These are phyloP conservation scores for Ogataea nakhonphanomensis DNA, from an alignment of 805 yeast species.

Conservation along the genomic window DNA sequence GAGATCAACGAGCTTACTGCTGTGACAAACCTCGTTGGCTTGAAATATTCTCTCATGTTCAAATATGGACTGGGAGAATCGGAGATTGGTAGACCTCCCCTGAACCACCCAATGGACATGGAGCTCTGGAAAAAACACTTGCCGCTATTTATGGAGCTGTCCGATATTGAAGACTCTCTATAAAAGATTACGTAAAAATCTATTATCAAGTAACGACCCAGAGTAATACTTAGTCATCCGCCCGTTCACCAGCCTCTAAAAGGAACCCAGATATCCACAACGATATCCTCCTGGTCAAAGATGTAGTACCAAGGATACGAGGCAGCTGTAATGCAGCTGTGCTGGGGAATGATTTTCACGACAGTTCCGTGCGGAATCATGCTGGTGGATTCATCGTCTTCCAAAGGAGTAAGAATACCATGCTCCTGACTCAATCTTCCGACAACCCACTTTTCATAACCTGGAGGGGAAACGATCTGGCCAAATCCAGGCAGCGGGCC, in stretches of 20 bases:
- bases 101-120: conserved; percentile 34
- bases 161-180: conserved; percentile 17
- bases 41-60: conserved; percentile 28
- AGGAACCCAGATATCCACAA: conserved; percentile 65
- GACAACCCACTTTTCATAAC: conserved; percentile 56
- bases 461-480: conserved; percentile 31
- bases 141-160: conserved; percentile 11
- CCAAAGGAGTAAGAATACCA: conserved; percentile 59
- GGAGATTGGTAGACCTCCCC: conserved; percentile 43
- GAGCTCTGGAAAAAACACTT: conserved; percentile 30
- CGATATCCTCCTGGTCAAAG: conserved; percentile 44
- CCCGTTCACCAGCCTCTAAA: conserved; percentile 44
- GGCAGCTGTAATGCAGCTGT: conserved; percentile 68
- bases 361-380: conserved; percentile 54
- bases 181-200: neutral
- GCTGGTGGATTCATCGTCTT: conserved; percentile 26
- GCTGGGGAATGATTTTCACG: conserved; percentile 62
- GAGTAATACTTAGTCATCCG: neutral
- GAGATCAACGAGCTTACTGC: conserved; percentile 45
- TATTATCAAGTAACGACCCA: neutral
- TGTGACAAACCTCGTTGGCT: conserved; percentile 30
- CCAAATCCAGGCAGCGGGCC: conserved; percentile 64
- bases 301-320: conserved; percentile 56
- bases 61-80: conserved; percentile 28
- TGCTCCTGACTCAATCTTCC: conserved; percentile 77